Evolutionary conservation across 2,329 filamentous ascomycete genomes (phyloP), one percentile per base, ranked within the genome.

Genomic region (Ceratocystis harringtonii): DNA sequence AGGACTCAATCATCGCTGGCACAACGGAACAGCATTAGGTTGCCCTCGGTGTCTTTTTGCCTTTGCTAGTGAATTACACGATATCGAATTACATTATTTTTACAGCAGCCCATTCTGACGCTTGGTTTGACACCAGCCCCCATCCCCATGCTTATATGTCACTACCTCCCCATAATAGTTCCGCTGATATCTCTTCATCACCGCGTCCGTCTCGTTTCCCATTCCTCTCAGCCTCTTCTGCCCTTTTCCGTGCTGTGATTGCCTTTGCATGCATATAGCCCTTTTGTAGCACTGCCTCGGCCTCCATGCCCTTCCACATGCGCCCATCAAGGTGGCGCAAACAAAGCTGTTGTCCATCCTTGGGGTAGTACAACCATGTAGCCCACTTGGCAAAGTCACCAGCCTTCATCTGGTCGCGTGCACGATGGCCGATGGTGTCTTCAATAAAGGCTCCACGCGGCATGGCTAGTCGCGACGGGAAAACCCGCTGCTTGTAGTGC

Each of bases 351-450:
- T 71, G 75, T 1, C 79, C 81, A 2, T 78, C 72, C 1, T 76
- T 75, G 0, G 81, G 80, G 44, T 80, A 81, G 68, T 80, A 83
- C 19, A 82, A 72, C 81, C 81, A 83, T 43, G 76, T 80, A 0
- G 79, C 81, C 80, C 80, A 83, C 67, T 78, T 78, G 1, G 68
- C 68, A 78, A 79, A 83, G 17, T 65, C 62, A 0, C 80, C 80
- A 4, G 78, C 74, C 69, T 83, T 83, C 81, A 83, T 83, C 70
- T 82, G 80, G 0, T 75, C 72, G n/a, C 81, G 75, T 1, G 80
- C 81, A 1, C 79, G 75, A 63, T 83, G 81, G 1, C 81, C 81
- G 28, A 82, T 75, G 17, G 78, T 79, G 66, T 83, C 81, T 70
- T 83, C 81, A 64, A 83, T 83, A 68, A 83, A 83, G 5, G 77